These are phyloP conservation scores for Gamsiella multidivaricata DNA, from an alignment of 192 early-diverging fungal species.

Conservation along the genomic window DNA sequence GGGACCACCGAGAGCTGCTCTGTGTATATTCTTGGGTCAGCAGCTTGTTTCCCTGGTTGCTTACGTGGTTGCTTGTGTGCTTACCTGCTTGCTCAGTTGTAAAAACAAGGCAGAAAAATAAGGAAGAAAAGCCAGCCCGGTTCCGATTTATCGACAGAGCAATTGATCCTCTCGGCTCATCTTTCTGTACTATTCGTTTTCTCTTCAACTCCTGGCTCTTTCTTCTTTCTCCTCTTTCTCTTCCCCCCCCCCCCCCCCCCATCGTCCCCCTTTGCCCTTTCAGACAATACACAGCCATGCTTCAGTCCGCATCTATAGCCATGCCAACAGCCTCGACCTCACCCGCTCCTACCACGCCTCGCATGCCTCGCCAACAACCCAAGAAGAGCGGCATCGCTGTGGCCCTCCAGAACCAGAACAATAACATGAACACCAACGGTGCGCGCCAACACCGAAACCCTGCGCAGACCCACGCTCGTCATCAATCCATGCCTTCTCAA, in stretches of 20 bases:
- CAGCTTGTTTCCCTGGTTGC: too few relatives aligned
- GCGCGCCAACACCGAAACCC: conserved; percentile 5
- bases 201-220: not conserved
- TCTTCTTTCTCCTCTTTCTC: not conserved
- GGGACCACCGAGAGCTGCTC: too few relatives aligned
- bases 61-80: too few relatives aligned
- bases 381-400: conserved; percentile 29
- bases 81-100: too few relatives aligned
- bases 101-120: too few relatives aligned
- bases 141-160: too few relatives aligned
- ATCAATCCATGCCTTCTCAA: conserved; percentile 37
- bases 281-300: conserved; percentile 12
- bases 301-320: conserved; percentile 19
- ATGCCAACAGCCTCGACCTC: conserved; percentile 3
- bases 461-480: conserved; percentile 24
- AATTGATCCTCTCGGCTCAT: too few relatives aligned
- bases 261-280: not conserved
- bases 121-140: too few relatives aligned
- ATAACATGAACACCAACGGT: not conserved
- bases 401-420: conserved; percentile 19
- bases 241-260: not conserved
- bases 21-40: too few relatives aligned
- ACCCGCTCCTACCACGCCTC: not conserved
- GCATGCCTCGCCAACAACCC: conserved; percentile 12
- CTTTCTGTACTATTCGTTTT: too few relatives aligned